Evolutionary conservation across 164 flowering plant genomes (phyloP).

Genomic region (Litsea cubeba): DNA sequence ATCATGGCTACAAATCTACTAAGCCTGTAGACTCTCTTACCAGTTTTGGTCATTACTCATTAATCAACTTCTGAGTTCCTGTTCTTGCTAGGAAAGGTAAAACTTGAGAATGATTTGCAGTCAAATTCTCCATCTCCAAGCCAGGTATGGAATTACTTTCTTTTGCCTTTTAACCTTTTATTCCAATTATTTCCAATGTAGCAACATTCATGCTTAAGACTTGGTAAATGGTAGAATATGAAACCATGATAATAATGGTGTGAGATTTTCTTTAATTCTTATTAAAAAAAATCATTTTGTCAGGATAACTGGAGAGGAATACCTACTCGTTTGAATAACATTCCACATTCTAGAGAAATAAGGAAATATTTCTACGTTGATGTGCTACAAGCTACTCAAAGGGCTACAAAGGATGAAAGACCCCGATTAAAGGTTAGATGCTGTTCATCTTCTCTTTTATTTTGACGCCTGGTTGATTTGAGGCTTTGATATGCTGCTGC

Average conservation of each 20-base stretch:
- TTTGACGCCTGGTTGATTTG: not conserved
- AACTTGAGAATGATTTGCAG: slow-evolving; percentile 12
- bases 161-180: slow-evolving; percentile 2
- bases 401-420: slow-evolving; percentile 69
- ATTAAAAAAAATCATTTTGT: slow-evolving; percentile 28
- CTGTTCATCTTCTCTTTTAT: not conserved
- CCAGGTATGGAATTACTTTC: slow-evolving; percentile 33
- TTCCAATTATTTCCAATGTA: not conserved
- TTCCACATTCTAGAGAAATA: slow-evolving; percentile 96
- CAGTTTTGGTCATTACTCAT: not conserved
- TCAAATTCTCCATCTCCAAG: slow-evolving; percentile 34
- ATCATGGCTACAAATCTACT: not conserved
- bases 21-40: not conserved
- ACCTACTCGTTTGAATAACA: slow-evolving; percentile 88
- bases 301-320: slow-evolving; percentile 94
- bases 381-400: slow-evolving; percentile 72
- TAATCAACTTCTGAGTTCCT: not conserved
- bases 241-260: not conserved
- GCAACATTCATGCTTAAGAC: not conserved
- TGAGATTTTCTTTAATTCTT: slow-evolving; percentile 16
- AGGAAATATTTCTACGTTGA: slow-evolving; percentile 84
- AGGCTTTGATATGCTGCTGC: not conserved
- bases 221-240: not conserved
- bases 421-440: slow-evolving; percentile 62
- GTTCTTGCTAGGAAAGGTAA: slow-evolving; percentile 32